Base-by-base conservation (phyloP, 495 filamentous ascomycete species). In the Penicillium pancosmium region DNA sequence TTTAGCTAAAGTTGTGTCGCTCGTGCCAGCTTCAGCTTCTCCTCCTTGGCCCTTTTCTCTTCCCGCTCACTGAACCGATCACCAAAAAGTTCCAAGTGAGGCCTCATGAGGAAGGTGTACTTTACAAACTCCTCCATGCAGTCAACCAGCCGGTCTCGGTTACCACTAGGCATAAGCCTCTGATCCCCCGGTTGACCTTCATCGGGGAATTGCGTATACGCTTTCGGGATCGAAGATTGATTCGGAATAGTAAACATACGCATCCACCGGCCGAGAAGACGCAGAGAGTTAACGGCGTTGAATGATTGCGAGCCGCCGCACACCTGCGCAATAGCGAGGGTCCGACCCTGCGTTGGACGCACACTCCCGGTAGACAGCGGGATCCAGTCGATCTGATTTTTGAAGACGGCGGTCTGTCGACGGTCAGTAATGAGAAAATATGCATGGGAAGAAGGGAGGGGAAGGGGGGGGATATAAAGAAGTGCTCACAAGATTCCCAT, bases 111-210 rank as follows among this genome's bases (percentile, higher is more conserved):
- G 34, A 88, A 79, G 0, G 85, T 89, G 67, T 88, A 89, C 66
- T 89, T 89, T 4, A 90, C 86, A 75, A 91, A 82, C 69, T 91
- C 88, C 77, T 91, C 88, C 84, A 88, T 88, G 58, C 86, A 89
- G 75, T 91, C 88, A 16, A 91, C 88, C 54, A 91, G 64, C 4
- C 88, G 70, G 62, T 89, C 84, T 34, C 88, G 68, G 63, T 89
- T 89, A 0, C 80, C 75, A 72, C 86, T 85, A 5, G 82, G 78
- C 68, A 82, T 79, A 10, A 91, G 63, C 33, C 86, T 67, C 47
- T 76, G 77, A 43, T 81, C 81, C 10, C 73, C 82, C n/a, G 79
- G 80, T 38, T 76, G 69, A 18, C 75, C 77, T 35, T 78, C 80
- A 50, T 82, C 80, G 0, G 80, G 80, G 57, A 90, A 90, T 34